Percentiles rank a stretch among this genome's conserved stretches.
Conservation (phyloP, 78 protist genomes). For the Polysphondylium violaceum region DNA sequence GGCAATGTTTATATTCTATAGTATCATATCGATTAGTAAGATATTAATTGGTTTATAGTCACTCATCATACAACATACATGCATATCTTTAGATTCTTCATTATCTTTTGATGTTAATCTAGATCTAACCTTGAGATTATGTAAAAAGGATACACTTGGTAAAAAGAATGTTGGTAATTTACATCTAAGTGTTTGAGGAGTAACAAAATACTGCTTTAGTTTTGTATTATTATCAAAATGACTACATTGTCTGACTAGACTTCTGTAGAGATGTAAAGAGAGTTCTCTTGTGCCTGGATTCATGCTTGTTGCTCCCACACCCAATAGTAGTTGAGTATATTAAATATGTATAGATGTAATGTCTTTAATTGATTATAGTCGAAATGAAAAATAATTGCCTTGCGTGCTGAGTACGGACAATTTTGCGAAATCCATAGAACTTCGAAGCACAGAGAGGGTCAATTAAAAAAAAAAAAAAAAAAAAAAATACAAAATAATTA, state of each 20-base stretch:
- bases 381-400: too few relatives aligned
- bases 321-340: too few relatives aligned
- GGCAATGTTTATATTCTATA: not conserved
- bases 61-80: not conserved
- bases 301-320: too few relatives aligned
- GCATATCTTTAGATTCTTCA: not conserved
- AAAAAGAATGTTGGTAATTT: conserved; percentile 53
- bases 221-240: conserved; percentile 32
- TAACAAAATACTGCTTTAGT: conserved; percentile 45
- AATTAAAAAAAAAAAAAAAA: too few relatives aligned
- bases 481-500: too few relatives aligned
- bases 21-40: not conserved
- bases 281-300: not conserved
- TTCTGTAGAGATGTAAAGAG: conserved; percentile 40
- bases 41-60: not conserved
- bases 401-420: too few relatives aligned
- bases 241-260: conserved; percentile 19
- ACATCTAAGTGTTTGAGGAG: conserved; percentile 31
- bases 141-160: conserved; percentile 59
- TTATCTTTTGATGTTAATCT: not conserved
- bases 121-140: conserved; percentile 24
- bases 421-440: too few relatives aligned
- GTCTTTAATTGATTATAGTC: too few relatives aligned
- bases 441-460: not conserved
- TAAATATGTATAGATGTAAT: too few relatives aligned